phyloP scores from a whole-genome alignment of 2,329 filamentous ascomycete genomes.

The Huntiella savannae region DNA sequence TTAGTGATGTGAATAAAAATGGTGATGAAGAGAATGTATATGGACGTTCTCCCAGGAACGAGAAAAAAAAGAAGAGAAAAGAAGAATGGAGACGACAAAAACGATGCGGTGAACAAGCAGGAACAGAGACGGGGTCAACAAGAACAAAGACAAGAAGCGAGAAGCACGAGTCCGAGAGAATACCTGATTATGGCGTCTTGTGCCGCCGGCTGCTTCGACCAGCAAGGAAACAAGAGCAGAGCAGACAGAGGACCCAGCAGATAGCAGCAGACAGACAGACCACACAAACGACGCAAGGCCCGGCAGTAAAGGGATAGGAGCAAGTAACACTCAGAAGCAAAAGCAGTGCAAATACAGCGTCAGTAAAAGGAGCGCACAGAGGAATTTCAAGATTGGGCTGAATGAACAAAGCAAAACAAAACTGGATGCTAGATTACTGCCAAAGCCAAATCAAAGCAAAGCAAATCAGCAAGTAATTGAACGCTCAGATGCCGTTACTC shows the following conservation, averaged over 20 bases:
- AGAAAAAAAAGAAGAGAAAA: slow-evolving; percentile 3
- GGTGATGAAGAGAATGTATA: neutral
- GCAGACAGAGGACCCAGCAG: too few species aligned
- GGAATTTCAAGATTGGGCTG: neutral
- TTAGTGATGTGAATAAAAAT: neutral
- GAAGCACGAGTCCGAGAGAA: neutral
- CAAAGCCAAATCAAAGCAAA: neutral
- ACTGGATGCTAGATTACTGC: too few species aligned
- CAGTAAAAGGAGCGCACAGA: slow-evolving; percentile 4
- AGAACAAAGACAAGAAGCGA: neutral
- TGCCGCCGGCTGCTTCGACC: neutral
- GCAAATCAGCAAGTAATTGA: neutral
- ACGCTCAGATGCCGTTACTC: slow-evolving; percentile 3
- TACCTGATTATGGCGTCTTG: neutral
- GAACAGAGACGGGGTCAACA: neutral
- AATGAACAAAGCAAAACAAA: too few species aligned
- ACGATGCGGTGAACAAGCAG: neutral
- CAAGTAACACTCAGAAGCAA: neutral
- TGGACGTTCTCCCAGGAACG: neutral
- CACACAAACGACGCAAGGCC: too few species aligned
- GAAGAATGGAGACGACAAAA: neutral
- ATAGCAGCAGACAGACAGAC: too few species aligned
- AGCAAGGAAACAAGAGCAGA: too few species aligned
- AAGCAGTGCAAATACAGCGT: too few species aligned
- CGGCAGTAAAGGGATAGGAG: neutral